Evolutionary conservation across 352 stramenopile genomes (phyloP).

Genomic region (Globisporangium cystogenes): DNA sequence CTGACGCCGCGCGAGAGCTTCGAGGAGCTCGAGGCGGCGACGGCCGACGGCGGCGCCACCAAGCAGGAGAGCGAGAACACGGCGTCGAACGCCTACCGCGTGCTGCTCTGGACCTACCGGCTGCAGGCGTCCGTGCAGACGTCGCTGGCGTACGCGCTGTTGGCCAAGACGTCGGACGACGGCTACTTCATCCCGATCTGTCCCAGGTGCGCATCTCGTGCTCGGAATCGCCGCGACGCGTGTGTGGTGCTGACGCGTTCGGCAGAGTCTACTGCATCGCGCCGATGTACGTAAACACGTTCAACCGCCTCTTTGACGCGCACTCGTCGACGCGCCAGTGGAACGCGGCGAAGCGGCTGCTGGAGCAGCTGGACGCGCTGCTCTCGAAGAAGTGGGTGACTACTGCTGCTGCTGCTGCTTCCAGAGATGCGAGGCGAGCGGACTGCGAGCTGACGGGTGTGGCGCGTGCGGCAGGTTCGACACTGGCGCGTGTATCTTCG

Average conservation of each 20-base stretch:
- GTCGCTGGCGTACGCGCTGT: conserved; percentile 67
- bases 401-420: not conserved
- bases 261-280: conserved; percentile 75
- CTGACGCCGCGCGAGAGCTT: conserved; percentile 50
- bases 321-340: conserved; percentile 57
- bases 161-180: conserved; percentile 76
- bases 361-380: conserved; percentile 57
- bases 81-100: conserved; percentile 58
- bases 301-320: conserved; percentile 64
- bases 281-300: conserved; percentile 72
- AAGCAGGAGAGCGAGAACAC: conserved; percentile 78
- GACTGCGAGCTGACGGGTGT: not conserved
- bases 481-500: conserved; percentile 75
- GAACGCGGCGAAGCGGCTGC: conserved; percentile 65
- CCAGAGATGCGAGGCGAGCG: not conserved
- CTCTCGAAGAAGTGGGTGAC: conserved; percentile 52
- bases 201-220: conserved; percentile 34
- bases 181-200: conserved; percentile 79
- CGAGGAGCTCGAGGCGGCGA: conserved; percentile 60
- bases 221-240: not conserved
- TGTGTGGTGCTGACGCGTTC: not conserved
- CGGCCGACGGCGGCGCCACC: conserved; percentile 30
- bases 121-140: conserved; percentile 71
- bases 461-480: conserved; percentile 44
- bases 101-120: conserved; percentile 77